Base-by-base conservation (phyloP, 257 asterid genomes). In the Solanum stenotomum region DNA sequence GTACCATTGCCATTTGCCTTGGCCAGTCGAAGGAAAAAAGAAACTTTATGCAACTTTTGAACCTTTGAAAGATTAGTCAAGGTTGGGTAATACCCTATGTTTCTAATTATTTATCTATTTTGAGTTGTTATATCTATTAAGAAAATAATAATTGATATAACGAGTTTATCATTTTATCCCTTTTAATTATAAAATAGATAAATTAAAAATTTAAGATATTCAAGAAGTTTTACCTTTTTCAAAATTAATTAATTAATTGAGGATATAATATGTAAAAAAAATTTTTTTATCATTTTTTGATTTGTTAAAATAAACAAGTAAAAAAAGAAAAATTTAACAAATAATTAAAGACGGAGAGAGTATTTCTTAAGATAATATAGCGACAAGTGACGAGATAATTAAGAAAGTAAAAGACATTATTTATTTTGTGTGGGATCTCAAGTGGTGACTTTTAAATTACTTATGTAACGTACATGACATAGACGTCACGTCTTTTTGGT, bases 161-260 rank as follows among this genome's bases (percentile, higher is more conserved):
- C 1, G 1, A 52, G 0, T 6, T 52, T 52, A 52, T 16, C 0
- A 52, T 52, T 52, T 52, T 18, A 52, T 18, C 0, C 0, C 0
- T 52, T 52, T 52, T 52, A 52, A 52, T 52, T 52, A 52, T 52
- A 16, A 52, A 52, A 1, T 52, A 0, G 1, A 52, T 52, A 0
- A 52, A 52, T 16, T 52, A 52, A 52, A 5, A 52, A 0, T 6
- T 6, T 16, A 16, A 2, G 8, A 49, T 15, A 0, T 16, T 49
- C 6, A 52, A 52, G 3, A 52, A 1, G 0, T 6, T 52, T 6
- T 52, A 52, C 0, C 23, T 52, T 52, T 52, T 52, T 52, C 3
- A 52, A 16, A 49, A 49, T 49, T 1, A 49, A 49, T 52, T 52
- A 6, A 52, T 16, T 52, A 52, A 18, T 52, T 1, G 9, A 16